Conservation (phyloP, 805 yeast genomes). For the Zygosaccharomyces gambellarensis region DNA sequence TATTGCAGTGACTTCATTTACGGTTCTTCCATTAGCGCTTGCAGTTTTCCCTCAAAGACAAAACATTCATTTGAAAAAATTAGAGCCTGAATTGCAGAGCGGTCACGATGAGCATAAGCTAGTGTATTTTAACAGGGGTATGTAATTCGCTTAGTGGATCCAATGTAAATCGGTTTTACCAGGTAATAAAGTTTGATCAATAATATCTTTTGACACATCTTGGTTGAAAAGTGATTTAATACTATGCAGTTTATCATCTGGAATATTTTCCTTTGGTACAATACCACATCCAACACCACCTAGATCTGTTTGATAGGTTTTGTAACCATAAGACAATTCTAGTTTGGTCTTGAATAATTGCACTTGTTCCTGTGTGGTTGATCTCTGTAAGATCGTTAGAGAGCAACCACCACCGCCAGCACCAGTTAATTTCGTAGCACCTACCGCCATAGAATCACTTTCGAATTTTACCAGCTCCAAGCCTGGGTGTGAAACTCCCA, state of each 20-base stretch:
- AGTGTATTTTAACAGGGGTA: conserved; percentile 91
- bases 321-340: conserved; percentile 49
- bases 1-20: conserved; percentile 78
- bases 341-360: conserved; percentile 32
- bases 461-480: conserved; percentile 66
- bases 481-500: conserved; percentile 93
- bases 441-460: conserved; percentile 61
- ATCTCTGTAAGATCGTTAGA: conserved; percentile 63
- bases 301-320: conserved; percentile 69
- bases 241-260: conserved; percentile 6
- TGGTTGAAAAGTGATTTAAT: conserved; percentile 14
- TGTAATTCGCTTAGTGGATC: conserved; percentile 40
- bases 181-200: conserved; percentile 19
- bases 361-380: conserved; percentile 37
- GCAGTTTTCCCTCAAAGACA: conserved; percentile 94
- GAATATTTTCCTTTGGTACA: conserved; percentile 16
- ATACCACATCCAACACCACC: conserved; percentile 84
- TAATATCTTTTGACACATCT: conserved; percentile 9
- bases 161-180: conserved; percentile 14
- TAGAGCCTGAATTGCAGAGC: conserved; percentile 62
- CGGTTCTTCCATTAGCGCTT: conserved; percentile 88
- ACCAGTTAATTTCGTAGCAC: conserved; percentile 91
- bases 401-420: conserved; percentile 99
- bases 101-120: conserved; percentile 52
- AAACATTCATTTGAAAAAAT: conserved; percentile 47